These are phyloP conservation scores for Penicillium parvum DNA, from an alignment of 495 filamentous ascomycete species.

Conservation along the genomic window DNA sequence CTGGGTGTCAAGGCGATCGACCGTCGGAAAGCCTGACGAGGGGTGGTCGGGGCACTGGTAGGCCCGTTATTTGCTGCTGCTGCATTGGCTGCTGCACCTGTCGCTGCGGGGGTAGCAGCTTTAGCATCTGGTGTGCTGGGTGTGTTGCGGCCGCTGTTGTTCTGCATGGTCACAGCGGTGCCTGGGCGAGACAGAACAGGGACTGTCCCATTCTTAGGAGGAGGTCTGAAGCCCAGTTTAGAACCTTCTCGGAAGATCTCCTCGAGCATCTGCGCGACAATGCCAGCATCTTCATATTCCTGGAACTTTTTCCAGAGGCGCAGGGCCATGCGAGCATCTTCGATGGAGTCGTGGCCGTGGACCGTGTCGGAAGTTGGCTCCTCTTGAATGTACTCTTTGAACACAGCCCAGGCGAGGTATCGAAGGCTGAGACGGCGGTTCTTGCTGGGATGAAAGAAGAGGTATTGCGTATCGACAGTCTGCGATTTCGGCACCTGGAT, in stretches of 20 bases:
- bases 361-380: slow-evolving; percentile 49
- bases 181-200: slow-evolving; percentile 41
- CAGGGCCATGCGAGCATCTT: slow-evolving; percentile 86
- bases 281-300: slow-evolving; percentile 81
- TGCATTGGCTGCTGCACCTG: slow-evolving; percentile 1
- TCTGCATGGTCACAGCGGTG: slow-evolving; percentile 42
- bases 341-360: slow-evolving; percentile 78
- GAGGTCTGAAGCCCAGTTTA: slow-evolving; percentile 70
- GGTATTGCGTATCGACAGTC: slow-evolving; percentile 85
- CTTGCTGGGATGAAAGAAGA: slow-evolving; percentile 66
- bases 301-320: slow-evolving; percentile 86
- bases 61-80: slow-evolving; percentile 7
- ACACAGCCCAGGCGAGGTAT: slow-evolving; percentile 81
- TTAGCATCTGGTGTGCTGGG: slow-evolving; percentile 36
- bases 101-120: slow-evolving; percentile 9
- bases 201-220: slow-evolving; percentile 38
- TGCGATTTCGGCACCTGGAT: slow-evolving; percentile 90
- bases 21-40: slow-evolving; percentile 43
- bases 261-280: slow-evolving; percentile 67
- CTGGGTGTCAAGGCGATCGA: slow-evolving; percentile 45
- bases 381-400: slow-evolving; percentile 87
- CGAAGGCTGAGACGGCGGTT: slow-evolving; percentile 78
- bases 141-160: slow-evolving; percentile 42
- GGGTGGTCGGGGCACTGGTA: slow-evolving; percentile 40
- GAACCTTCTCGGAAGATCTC: slow-evolving; percentile 75